Base-by-base conservation (phyloP, 805 yeast genomes). In the Starmerella bombi region DNA sequence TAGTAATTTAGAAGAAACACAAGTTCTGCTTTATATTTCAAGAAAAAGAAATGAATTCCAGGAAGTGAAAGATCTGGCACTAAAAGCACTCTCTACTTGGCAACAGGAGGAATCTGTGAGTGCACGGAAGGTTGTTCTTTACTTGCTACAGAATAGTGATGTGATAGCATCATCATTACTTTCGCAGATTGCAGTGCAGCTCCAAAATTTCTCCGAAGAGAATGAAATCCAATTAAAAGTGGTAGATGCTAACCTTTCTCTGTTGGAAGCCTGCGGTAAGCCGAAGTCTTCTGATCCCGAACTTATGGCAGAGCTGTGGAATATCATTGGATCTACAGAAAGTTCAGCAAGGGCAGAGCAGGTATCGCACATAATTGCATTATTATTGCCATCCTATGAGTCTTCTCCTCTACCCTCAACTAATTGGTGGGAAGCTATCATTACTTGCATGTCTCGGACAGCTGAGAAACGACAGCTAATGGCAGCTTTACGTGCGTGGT, bases 401-500 rank as follows among this genome's bases (percentile, higher is more conserved):
- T 22, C 20, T 9, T 2, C 20, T 20, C 6, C 34, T 7, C 7
- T 35, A 14, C 23, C 21, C 2, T 34, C 37, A 20, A 2, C 20
- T 6, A 19, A 3, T 3, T 43, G 45, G 48, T 46, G 50, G 50
- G 33, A 34, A 4, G n/a, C 28, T 3, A 40, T 46, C n/a, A 37
- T 35, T 6, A 3, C 18, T 2, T 32, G 41, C n/a, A 10, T 43
- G 15, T 18, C 30, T 2, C 28, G 25, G 3, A 29, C 42, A 5
- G 30, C 21, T 14, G 37, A 43, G 17, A 40, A 35, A 28, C 21
- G 32, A 21, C 43, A 44, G 15, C 30, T 33, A 1, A 15, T 38
- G 4, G 49, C 50, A 0, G 50, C 43, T 4, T 19, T 47, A 25
- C 38, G 42, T 8, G 34, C 40, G 1, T 47, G 50, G 50, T 29